phyloP scores from a whole-genome alignment of 2,329 filamentous ascomycete genomes.

The Nemania serpens region DNA sequence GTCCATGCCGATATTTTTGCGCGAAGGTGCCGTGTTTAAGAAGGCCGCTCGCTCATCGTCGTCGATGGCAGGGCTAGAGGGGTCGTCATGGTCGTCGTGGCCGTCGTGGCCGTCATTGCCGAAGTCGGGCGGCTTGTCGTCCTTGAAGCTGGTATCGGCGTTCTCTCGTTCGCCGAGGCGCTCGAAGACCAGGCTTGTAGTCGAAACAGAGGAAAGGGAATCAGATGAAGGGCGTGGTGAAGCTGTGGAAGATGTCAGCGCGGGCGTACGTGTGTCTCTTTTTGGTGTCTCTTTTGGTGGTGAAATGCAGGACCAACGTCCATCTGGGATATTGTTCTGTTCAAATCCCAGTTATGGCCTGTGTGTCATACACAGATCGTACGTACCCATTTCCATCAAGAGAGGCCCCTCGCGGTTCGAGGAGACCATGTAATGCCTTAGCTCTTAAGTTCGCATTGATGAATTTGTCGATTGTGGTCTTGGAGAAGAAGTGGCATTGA shows the following conservation, averaged over 20 bases:
- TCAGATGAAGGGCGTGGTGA: constrained; percentile 54
- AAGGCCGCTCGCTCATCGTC: constrained; percentile 58
- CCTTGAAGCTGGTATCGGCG: constrained; percentile 28
- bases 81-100: constrained; percentile 48
- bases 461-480: background rate
- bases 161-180: constrained; percentile 66
- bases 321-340: too few species aligned
- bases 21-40: constrained; percentile 46
- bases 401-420: constrained; percentile 7
- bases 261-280: background rate
- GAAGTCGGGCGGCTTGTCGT: constrained; percentile 43
- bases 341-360: too few species aligned
- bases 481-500: too few species aligned
- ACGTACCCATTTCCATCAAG: constrained; percentile 22
- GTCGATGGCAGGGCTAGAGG: constrained; percentile 48
- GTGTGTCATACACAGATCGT: background rate
- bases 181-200: constrained; percentile 81
- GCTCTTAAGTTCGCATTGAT: constrained; percentile 9
- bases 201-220: constrained; percentile 78
- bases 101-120: too few species aligned
- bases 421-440: background rate
- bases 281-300: background rate
- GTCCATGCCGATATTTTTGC: constrained; percentile 63
- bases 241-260: constrained; percentile 26
- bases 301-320: background rate